Percentiles rank a stretch among this genome's conserved stretches.
Conservation (phyloP, 345 rosid genomes). For the Carallia brachiata region DNA sequence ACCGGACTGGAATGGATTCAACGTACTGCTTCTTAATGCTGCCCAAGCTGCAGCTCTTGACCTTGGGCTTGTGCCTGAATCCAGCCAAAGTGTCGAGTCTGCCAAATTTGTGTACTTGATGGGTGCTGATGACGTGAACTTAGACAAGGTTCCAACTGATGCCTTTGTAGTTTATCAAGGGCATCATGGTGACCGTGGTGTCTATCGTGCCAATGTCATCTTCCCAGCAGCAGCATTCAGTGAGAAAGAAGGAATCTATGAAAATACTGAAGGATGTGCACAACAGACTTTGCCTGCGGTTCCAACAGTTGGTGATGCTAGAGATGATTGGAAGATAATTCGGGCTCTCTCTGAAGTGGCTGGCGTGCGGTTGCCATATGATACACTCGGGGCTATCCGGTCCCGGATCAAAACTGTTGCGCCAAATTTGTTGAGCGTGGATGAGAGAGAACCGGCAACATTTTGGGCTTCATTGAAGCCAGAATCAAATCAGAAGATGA, state of each 20-base stretch:
- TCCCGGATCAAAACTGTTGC: slow-evolving; percentile 79
- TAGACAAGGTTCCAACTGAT: slow-evolving; percentile 76
- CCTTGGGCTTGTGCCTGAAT: slow-evolving; percentile 88
- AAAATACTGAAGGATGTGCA: slow-evolving; percentile 83
- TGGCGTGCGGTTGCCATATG: slow-evolving; percentile 71
- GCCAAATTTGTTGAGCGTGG: slow-evolving; percentile 70
- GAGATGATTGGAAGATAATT: slow-evolving; percentile 96
- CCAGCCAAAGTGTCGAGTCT: slow-evolving; percentile 59
- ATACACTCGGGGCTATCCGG: slow-evolving; percentile 57
- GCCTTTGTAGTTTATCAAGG: slow-evolving; percentile 97
- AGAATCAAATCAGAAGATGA: slow-evolving; percentile 40
- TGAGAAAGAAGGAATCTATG: slow-evolving; percentile 95
- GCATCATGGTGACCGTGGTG: slow-evolving; percentile 87
- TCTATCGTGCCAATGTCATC: slow-evolving; percentile 86
- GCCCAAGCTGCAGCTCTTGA: slow-evolving; percentile 99
- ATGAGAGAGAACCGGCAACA: slow-evolving; percentile 76
- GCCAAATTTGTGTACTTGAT: slow-evolving; percentile 86
- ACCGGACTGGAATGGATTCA: slow-evolving; percentile 94
- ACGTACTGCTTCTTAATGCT: slow-evolving; percentile 80
- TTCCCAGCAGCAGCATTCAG: slow-evolving; percentile 90
- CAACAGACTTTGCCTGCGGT: slow-evolving; percentile 96
- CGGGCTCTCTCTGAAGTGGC: slow-evolving; percentile 91
- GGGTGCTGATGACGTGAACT: slow-evolving; percentile 93
- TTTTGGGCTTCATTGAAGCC: slow-evolving; percentile 69
- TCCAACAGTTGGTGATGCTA: slow-evolving; percentile 95